Percentiles rank a stretch among this genome's conserved stretches.
Conservation (phyloP, 176 grass and related monocot genomes). For the Musa beccarii region DNA sequence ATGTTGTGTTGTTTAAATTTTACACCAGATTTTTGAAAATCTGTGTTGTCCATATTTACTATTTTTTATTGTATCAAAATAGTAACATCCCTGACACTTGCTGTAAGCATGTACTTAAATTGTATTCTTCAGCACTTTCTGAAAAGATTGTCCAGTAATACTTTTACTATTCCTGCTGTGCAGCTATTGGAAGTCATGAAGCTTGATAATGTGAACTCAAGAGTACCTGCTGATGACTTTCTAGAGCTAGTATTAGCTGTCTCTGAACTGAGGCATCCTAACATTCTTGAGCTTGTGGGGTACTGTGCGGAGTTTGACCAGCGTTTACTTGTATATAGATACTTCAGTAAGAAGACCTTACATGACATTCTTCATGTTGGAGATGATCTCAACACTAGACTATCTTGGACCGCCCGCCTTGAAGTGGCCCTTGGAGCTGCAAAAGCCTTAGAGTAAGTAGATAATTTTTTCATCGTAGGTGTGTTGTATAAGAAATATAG, state of each 20-base stretch:
- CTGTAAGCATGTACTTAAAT: no score
- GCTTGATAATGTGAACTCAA: slow-evolving; percentile 58
- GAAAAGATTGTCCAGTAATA: background rate
- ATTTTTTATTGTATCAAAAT: no score
- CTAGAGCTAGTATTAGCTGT: slow-evolving; percentile 65
- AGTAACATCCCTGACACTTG: no score
- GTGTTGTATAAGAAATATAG: background rate
- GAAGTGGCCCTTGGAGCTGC: slow-evolving; percentile 67
- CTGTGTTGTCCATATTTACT: no score
- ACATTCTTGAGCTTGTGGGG: slow-evolving; percentile 71
- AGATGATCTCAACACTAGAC: slow-evolving; percentile 43
- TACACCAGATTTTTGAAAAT: no score
- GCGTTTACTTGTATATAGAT: slow-evolving; percentile 64
- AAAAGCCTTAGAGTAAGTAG: slow-evolving; percentile 80
- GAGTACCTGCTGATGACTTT: slow-evolving; percentile 65
- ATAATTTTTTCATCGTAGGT: background rate
- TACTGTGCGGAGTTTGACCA: slow-evolving; percentile 96
- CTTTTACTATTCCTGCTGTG: slow-evolving; percentile 13
- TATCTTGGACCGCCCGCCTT: slow-evolving; percentile 86
- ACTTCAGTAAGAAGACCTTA: slow-evolving; percentile 71
- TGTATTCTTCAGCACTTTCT: background rate
- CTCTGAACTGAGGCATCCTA: slow-evolving; percentile 73
- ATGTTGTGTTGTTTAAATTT: no score
- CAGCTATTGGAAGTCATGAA: slow-evolving; percentile 95
- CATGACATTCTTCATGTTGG: slow-evolving; percentile 72